Evolutionary conservation across 192 early-diverging fungal species (phyloP).

Genomic region (Gigaspora rosea): DNA sequence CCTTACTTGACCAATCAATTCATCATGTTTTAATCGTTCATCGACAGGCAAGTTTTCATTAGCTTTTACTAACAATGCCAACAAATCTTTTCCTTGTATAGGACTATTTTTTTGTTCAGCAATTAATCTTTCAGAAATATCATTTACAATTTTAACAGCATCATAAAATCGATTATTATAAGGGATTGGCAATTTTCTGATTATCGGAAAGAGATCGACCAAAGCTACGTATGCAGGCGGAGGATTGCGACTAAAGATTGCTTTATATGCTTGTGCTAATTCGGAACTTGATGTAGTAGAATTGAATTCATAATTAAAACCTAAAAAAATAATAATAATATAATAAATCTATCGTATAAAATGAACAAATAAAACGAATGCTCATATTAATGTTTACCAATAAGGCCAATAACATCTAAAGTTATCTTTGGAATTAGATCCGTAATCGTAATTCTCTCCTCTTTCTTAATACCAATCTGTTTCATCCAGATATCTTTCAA

Average conservation of each 20-base stretch:
- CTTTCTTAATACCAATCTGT: constrained; percentile 29
- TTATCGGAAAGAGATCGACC: constrained; percentile 26
- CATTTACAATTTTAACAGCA: constrained; percentile 37
- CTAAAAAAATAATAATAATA: constrained; percentile 3
- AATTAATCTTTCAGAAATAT: constrained; percentile 42
- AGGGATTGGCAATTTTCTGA: constrained; percentile 37
- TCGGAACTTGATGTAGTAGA: constrained; percentile 41
- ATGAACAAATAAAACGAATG: no score
- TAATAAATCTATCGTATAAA: not conserved
- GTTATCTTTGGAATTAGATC: constrained; percentile 42
- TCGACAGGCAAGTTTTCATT: constrained; percentile 43
- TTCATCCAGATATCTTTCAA: constrained; percentile 46
- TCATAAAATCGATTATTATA: not conserved
- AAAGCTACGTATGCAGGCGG: constrained; percentile 17
- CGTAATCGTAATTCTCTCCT: constrained; percentile 44
- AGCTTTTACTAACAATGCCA: constrained; percentile 46
- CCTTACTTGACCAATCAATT: constrained; percentile 46
- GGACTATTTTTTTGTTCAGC: constrained; percentile 37
- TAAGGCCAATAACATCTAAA: constrained; percentile 49
- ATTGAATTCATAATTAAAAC: constrained; percentile 53
- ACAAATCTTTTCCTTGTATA: constrained; percentile 42
- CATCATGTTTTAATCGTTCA: constrained; percentile 40
- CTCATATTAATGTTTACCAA: constrained; percentile 23
- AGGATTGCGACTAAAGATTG: not conserved
- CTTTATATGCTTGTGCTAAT: constrained; percentile 47